Conservation (phyloP, 2,329 filamentous ascomycete genomes). For the Apiospora phragmitis region DNA sequence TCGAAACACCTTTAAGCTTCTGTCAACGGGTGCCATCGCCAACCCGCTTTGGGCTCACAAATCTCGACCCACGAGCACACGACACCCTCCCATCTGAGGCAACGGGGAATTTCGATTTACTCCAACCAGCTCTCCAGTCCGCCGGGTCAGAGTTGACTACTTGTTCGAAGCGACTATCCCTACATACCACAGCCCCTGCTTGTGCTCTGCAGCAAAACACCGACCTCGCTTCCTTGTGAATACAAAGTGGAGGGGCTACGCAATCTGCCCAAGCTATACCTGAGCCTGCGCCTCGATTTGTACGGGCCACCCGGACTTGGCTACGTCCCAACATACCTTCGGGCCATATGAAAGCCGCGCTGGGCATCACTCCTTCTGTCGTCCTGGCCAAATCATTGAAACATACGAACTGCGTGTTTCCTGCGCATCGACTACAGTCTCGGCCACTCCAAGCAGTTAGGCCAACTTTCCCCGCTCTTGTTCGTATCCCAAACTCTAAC, state of each 20-base stretch:
- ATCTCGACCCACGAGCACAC: slow-evolving; percentile 8
- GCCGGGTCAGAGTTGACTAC: neutral
- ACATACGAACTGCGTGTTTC: neutral
- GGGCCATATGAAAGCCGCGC: slow-evolving; percentile 12
- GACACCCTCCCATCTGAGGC: slow-evolving; percentile 2
- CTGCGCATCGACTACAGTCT: neutral
- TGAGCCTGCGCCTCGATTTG: slow-evolving; percentile 7
- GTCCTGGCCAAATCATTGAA: neutral
- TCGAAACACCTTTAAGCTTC: neutral
- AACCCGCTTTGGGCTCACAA: neutral
- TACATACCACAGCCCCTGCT: neutral
- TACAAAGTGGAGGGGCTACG: neutral
- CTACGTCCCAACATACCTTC: neutral
- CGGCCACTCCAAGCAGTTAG: neutral
- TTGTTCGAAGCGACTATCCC: neutral
- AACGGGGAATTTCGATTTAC: neutral
- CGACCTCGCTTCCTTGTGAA: neutral
- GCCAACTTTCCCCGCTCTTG: neutral
- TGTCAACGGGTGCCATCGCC: neutral
- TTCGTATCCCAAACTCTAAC: slow-evolving; percentile 2
- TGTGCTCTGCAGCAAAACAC: neutral
- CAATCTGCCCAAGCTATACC: neutral
- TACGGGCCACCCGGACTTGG: slow-evolving; percentile 7
- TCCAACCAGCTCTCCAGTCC: neutral
- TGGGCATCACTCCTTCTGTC: neutral